Conservation (phyloP, 2,329 filamentous ascomycete species). For the Talaromyces funiculosus region DNA sequence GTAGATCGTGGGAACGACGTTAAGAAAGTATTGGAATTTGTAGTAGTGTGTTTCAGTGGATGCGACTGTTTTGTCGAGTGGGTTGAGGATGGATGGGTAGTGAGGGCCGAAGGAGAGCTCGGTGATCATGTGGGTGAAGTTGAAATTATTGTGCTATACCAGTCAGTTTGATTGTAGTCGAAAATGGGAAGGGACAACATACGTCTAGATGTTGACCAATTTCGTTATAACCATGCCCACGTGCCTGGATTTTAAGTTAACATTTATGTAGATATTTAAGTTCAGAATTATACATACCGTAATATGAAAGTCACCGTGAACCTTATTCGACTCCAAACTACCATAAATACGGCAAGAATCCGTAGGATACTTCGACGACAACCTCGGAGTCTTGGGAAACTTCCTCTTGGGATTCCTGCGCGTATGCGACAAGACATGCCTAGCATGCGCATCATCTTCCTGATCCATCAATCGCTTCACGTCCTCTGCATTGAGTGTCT, state of each 20-base stretch:
- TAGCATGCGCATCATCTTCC: conserved; percentile 74
- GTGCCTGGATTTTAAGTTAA: conserved; percentile 33
- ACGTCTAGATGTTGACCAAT: conserved; percentile 77
- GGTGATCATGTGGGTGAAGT: conserved; percentile 95
- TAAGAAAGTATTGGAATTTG: conserved; percentile 98
- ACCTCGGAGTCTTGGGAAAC: conserved; percentile 66
- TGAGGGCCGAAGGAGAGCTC: conserved; percentile 97
- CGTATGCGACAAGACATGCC: conserved; percentile 76
- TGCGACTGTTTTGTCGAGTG: conserved; percentile 85
- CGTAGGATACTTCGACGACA: conserved; percentile 50
- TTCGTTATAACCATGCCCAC: conserved; percentile 90
- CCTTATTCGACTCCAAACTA: conserved; percentile 86
- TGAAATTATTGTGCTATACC: conserved; percentile 60
- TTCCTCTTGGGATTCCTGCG: conserved; percentile 60
- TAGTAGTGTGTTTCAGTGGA: conserved; percentile 72
- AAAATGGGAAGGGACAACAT: conserved; percentile 50
- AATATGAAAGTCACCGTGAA: conserved; percentile 97
- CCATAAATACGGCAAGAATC: conserved; percentile 89
- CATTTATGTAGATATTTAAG: not conserved
- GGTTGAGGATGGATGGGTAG: conserved; percentile 89
- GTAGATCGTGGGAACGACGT: conserved; percentile 90
- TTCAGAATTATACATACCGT: conserved; percentile 44
- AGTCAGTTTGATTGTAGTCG: not conserved
- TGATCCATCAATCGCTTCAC: conserved; percentile 41
- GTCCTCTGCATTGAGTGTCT: conserved; percentile 59